These are phyloP conservation scores for Lactarius sp. DNA, from an alignment of 768 basidiomycete species.

Conservation along the genomic window DNA sequence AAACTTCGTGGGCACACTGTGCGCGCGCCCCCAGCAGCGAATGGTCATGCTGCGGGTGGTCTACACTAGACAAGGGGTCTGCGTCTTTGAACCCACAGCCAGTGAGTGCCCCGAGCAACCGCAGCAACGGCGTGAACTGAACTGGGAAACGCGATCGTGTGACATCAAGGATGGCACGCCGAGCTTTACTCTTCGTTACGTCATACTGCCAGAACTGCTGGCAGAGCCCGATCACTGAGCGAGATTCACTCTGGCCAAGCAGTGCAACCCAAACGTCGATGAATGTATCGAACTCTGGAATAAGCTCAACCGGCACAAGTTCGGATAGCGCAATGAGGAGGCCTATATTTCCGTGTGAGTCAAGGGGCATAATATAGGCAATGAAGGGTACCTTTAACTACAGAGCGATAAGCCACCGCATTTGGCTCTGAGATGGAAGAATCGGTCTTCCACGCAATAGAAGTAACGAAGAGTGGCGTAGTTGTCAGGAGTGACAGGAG, in stretches of 20 bases:
- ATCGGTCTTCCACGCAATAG: slow-evolving; percentile 61
- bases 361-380: background rate
- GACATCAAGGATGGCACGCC: slow-evolving; percentile 79
- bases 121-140: slow-evolving; percentile 62
- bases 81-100: slow-evolving; percentile 73
- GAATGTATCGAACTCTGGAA: slow-evolving; percentile 67
- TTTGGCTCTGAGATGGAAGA: slow-evolving; percentile 72
- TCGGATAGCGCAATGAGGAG: slow-evolving; percentile 72
- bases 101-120: slow-evolving; percentile 71
- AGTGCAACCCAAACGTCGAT: slow-evolving; percentile 76
- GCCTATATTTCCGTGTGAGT: slow-evolving; percentile 41
- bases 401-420: slow-evolving; percentile 71
- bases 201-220: slow-evolving; percentile 81
- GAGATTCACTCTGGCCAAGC: slow-evolving; percentile 67
- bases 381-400: slow-evolving; percentile 63
- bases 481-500: slow-evolving; percentile 55
- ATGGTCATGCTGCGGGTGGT: slow-evolving; percentile 40
- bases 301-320: slow-evolving; percentile 67
- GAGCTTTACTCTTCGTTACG: slow-evolving; percentile 58
- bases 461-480: slow-evolving; percentile 73
- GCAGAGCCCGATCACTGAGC: slow-evolving; percentile 63
- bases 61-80: slow-evolving; percentile 55
- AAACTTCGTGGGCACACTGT: slow-evolving; percentile 65
- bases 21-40: slow-evolving; percentile 45
- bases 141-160: slow-evolving; percentile 80